phyloP scores from a whole-genome alignment of 768 basidiomycete genomes.

The Hysterangium stoloniferum region DNA sequence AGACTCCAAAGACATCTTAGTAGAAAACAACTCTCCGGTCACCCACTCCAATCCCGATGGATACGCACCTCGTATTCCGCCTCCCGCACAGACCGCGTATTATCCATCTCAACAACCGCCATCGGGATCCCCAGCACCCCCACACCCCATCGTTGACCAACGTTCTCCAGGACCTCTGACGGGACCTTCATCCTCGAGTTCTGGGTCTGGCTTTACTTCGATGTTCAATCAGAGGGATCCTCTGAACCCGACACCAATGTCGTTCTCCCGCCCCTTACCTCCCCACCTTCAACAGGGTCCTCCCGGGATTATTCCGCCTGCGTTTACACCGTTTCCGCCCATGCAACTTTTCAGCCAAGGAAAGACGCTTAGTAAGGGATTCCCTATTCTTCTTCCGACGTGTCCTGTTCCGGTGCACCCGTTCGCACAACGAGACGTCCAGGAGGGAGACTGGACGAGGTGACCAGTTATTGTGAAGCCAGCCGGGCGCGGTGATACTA shows the following conservation, averaged over 20 bases:
- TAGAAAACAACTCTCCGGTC: not conserved
- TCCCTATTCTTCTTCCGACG: constrained; percentile 36
- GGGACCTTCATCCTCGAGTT: not conserved
- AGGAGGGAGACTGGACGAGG: constrained; percentile 43
- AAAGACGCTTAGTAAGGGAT: constrained; percentile 34
- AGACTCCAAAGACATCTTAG: not conserved
- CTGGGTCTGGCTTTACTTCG: not conserved
- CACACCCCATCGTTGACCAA: too few species aligned
- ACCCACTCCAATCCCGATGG: not conserved
- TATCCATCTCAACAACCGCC: too few species aligned
- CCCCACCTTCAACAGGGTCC: not conserved
- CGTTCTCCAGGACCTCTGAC: too few species aligned
- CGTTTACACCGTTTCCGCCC: constrained; percentile 22
- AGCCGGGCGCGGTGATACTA: too few species aligned
- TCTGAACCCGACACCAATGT: constrained; percentile 3
- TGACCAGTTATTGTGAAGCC: constrained; percentile 16
- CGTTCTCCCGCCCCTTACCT: constrained; percentile 7
- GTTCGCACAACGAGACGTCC: constrained; percentile 42
- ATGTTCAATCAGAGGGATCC: constrained; percentile 2
- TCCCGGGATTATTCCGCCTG: too few species aligned
- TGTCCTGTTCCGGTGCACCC: constrained; percentile 35
- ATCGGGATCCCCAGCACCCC: not conserved
- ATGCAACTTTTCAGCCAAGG: constrained; percentile 25
- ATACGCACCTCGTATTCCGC: not conserved
- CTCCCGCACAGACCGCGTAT: not conserved